phyloP scores from a whole-genome alignment of 495 filamentous ascomycete genomes.

The Penicillium bialowiezense region DNA sequence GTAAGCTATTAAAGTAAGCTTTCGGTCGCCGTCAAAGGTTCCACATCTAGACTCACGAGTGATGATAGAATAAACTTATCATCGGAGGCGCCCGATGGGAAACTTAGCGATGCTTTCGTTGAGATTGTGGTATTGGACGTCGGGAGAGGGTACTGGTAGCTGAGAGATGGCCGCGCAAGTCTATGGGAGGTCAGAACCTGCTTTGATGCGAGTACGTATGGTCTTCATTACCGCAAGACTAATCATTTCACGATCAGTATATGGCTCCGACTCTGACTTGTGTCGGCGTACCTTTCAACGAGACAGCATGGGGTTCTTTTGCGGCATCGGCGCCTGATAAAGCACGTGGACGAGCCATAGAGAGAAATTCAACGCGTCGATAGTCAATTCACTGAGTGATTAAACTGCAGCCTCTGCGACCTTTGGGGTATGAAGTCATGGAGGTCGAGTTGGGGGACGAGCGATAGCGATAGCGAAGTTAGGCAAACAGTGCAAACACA shows the following conservation, averaged over 20 bases:
- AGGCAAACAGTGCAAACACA: slow-evolving; percentile 25
- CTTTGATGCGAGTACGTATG: neutral
- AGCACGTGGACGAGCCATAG: slow-evolving; percentile 45
- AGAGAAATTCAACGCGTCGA: neutral
- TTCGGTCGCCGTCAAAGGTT: neutral
- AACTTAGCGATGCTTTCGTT: slow-evolving; percentile 49
- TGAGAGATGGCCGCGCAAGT: slow-evolving; percentile 55
- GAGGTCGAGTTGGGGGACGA: neutral
- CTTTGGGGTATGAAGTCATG: neutral
- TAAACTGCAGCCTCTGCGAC: no score
- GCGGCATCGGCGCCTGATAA: slow-evolving; percentile 52
- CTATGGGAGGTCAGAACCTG: slow-evolving; percentile 30
- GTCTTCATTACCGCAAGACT: slow-evolving; percentile 44
- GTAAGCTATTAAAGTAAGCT: slow-evolving; percentile 54
- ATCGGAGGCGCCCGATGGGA: slow-evolving; percentile 45
- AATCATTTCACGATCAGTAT: slow-evolving; percentile 1
- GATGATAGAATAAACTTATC: slow-evolving; percentile 59
- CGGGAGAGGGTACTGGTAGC: slow-evolving; percentile 57
- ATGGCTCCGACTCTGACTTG: neutral
- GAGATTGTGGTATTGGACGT: slow-evolving; percentile 46
- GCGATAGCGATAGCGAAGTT: slow-evolving; percentile 19
- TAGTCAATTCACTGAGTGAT: no score
- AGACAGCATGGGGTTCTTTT: slow-evolving; percentile 81
- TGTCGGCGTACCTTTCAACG: slow-evolving; percentile 64
- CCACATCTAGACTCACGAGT: slow-evolving; percentile 38